Base-by-base conservation (phyloP, 331 rosid genomes). In the Quercus tomentella region DNA sequence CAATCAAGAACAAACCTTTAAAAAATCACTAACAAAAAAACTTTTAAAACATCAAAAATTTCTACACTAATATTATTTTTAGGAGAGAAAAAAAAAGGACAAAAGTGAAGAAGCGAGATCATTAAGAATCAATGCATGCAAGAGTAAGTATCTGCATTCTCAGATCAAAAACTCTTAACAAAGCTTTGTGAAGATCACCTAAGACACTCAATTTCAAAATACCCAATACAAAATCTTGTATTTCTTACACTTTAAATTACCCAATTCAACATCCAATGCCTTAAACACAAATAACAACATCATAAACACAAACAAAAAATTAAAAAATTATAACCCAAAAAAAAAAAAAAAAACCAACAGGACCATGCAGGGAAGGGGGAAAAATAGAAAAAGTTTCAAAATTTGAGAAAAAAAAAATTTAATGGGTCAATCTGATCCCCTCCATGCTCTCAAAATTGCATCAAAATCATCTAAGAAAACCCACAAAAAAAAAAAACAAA, bases 381-480 rank as follows among this genome's bases (percentile, higher is more conserved):
- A 52, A 43, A 56, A 26, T 28, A 77, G 51, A 0, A 15, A 33
- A 35, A 55, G 4, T 52, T 56, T 18, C 35, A 37, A 76, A 43
- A 17, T 57, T 79, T 25, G 76, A 57, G 54, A 73, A 71, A 23
- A 52, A 10, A 41, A 62, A 56, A 60, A 76, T 25, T 9, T 35
- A 83, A 80, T 54, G 54, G 81, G 79, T 74, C 51, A 55, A 72
- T 55, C 72, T 86, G 84, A 85, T 88, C 87, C 74, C 68, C 73
- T 23, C 25, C 37, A 60, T 49, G 55, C 68, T 45, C 70, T 70
- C 72, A 21, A 14, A 55, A 68, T 41, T 3, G 10, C 21, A 49
- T 43, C 55, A 14, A 30, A 77, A 30, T 26, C 17, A 28, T 55
- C 45, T 14, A 21, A n/a, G 25, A 20, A 56, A 35, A 58, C n/a